Evolutionary conservation across 2,329 filamentous ascomycete genomes (phyloP).

Genomic region (Ophiosphaerella narmari): DNA sequence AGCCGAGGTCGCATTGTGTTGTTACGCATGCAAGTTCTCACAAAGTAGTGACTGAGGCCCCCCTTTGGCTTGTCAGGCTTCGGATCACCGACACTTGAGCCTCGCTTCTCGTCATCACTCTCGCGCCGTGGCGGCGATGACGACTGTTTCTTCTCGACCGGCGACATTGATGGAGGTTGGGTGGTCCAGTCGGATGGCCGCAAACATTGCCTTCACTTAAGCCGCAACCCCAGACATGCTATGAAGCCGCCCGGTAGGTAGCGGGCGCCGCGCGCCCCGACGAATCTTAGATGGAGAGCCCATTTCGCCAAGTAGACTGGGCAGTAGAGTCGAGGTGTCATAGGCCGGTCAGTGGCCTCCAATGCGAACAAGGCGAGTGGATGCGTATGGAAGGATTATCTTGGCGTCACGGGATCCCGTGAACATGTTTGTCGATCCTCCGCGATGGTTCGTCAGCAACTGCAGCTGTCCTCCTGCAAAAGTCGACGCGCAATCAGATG

Average conservation of each 20-base stretch:
- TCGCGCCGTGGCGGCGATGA: constrained; percentile 3
- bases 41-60: constrained; percentile 30
- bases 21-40: constrained; percentile 10
- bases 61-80: constrained; percentile 18
- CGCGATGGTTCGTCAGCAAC: too few species aligned
- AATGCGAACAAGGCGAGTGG: constrained; percentile 8
- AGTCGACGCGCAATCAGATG: too few species aligned
- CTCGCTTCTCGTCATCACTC: constrained; percentile 8
- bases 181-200: background rate
- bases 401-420: constrained; percentile 15
- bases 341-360: background rate
- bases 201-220: too few species aligned
- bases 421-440: background rate
- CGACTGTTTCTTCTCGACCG: constrained; percentile 7
- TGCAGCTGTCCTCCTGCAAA: too few species aligned
- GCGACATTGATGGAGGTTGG: constrained; percentile 14
- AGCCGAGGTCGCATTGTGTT: background rate
- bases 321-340: too few species aligned
- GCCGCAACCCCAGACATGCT: too few species aligned
- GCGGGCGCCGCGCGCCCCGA: background rate
- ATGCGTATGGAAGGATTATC: background rate
- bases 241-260: too few species aligned
- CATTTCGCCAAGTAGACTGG: background rate
- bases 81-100: constrained; percentile 3
- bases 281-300: background rate